These are phyloP conservation scores for Diversispora epigaea DNA, from an alignment of 192 early-diverging fungal species.

Conservation along the genomic window DNA sequence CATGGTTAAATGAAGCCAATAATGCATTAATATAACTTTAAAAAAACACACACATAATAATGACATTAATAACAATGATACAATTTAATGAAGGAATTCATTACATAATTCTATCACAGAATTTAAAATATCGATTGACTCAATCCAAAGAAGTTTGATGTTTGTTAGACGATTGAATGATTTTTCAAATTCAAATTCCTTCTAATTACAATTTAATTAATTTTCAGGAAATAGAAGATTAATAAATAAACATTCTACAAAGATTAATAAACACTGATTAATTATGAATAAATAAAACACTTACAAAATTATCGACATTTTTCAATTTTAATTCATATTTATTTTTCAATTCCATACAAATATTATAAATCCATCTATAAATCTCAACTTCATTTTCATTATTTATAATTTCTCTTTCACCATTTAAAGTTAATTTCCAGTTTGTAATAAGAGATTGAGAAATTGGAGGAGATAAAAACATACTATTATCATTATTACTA, in stretches of 20 bases:
- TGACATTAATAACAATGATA: too few species aligned
- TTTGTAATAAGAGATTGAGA: not conserved
- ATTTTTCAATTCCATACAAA: not conserved
- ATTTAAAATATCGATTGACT: conserved; percentile 1
- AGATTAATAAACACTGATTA: not conserved
- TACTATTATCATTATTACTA: too few species aligned
- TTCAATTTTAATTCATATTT: not conserved
- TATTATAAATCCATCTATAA: not conserved
- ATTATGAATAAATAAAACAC: not conserved
- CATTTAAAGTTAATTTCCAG: not conserved
- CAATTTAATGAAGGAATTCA: too few species aligned
- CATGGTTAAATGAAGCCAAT: too few species aligned
- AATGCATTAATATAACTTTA: too few species aligned
- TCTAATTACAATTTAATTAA: not conserved
- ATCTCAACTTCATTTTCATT: conserved; percentile 3
- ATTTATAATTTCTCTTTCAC: not conserved
- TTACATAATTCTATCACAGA: not conserved
- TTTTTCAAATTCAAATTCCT: not conserved
- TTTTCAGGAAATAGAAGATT: not conserved
- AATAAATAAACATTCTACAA: not conserved
- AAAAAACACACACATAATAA: too few species aligned
- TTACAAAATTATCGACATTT: not conserved
- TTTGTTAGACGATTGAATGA: not conserved
- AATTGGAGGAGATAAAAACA: not conserved
- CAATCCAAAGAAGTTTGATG: conserved; percentile 14